These are phyloP conservation scores for Vaccinium macrocarpon DNA, from an alignment of 148 eudicot species.

Conservation along the genomic window DNA sequence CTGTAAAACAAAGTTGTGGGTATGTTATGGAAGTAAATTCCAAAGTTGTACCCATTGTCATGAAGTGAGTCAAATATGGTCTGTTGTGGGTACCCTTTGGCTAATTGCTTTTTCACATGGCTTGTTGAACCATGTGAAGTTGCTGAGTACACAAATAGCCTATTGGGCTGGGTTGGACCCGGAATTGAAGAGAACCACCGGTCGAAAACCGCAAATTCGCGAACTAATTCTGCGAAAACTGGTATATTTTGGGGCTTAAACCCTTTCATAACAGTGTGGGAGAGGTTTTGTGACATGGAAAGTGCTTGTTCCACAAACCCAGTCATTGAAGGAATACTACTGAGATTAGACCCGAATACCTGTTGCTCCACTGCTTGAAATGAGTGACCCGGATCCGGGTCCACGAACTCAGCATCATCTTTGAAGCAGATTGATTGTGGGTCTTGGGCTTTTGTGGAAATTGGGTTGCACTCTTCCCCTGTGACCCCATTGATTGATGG, in stretches of 20 bases:
- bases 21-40: conserved; percentile 65
- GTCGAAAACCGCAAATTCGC: conserved; percentile 83
- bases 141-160: conserved; percentile 79
- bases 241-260: conserved; percentile 74
- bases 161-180: conserved; percentile 93
- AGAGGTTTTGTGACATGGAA: conserved; percentile 48
- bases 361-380: conserved; percentile 74
- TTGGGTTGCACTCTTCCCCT: conserved; percentile 72
- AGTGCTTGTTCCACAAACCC: conserved; percentile 84
- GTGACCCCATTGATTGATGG: conserved; percentile 74
- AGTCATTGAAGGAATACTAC: conserved; percentile 58
- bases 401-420: conserved; percentile 72
- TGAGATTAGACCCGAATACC: conserved; percentile 58
- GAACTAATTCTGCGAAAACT: conserved; percentile 40
- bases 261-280: conserved; percentile 78
- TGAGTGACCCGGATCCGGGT: conserved; percentile 90
- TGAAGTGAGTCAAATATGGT: conserved; percentile 82
- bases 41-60: conserved; percentile 58
- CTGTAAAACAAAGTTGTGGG: conserved; percentile 81
- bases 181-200: conserved; percentile 87
- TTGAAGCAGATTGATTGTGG: conserved; percentile 49
- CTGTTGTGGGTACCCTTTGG: conserved; percentile 77
- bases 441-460: conserved; percentile 36
- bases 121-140: conserved; percentile 87
- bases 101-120: conserved; percentile 69